A percentile compares a stretch with the other conserved stretches of the same genome.
Conservation (phyloP, 2,329 filamentous ascomycete species). For the Coleophoma cylindrospora region DNA sequence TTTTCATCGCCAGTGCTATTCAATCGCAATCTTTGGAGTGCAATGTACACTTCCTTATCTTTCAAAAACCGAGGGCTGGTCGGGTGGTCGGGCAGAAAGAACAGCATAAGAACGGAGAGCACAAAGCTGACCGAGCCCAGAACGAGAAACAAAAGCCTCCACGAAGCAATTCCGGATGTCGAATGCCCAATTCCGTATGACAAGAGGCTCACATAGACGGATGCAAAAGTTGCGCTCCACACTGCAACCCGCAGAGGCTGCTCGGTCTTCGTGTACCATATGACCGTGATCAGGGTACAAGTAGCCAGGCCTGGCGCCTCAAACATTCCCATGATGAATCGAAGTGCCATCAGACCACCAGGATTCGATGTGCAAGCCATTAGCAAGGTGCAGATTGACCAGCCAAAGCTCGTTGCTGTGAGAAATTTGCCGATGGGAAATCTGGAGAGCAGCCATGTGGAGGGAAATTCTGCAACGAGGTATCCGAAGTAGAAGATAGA, state of each 20-base stretch:
- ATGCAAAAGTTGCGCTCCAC: constrained; percentile 59
- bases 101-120: constrained; percentile 35
- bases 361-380: constrained; percentile 1
- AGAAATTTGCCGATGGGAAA: constrained; percentile 20
- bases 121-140: constrained; percentile 35
- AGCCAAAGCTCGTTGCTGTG: neutral
- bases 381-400: neutral
- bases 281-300: constrained; percentile 46
- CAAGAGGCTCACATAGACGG: constrained; percentile 53
- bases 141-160: constrained; percentile 42
- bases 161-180: constrained; percentile 46
- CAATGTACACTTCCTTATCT: constrained; percentile 32
- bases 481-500: constrained; percentile 20
- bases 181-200: constrained; percentile 52
- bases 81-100: constrained; percentile 40
- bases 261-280: constrained; percentile 66
- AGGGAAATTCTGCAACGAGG: constrained; percentile 15
- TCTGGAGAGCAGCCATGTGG: constrained; percentile 15
- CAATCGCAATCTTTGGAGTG: constrained; percentile 43
- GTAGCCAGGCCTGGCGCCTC: neutral
- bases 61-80: constrained; percentile 34
- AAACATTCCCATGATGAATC: constrained; percentile 5
- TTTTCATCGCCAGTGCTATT: constrained; percentile 50
- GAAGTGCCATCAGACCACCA: constrained; percentile 2
- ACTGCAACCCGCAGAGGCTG: constrained; percentile 54